These are phyloP conservation scores for Clathrospora elynae DNA, from an alignment of 2,329 filamentous ascomycete species.

Conservation along the genomic window DNA sequence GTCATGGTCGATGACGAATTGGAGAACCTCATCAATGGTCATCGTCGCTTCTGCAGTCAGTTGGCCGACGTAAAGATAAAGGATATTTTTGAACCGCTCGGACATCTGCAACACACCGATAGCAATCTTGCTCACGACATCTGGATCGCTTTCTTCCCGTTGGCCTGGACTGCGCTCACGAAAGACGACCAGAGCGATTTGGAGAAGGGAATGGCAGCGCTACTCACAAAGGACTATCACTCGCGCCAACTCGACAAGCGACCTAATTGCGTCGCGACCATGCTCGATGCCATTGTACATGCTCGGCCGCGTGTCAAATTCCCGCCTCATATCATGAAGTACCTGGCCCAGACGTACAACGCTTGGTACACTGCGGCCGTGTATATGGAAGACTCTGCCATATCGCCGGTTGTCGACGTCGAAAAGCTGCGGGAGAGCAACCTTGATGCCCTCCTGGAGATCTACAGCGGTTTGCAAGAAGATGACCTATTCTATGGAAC, in stretches of 20 bases:
- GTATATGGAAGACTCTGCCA: conserved; percentile 86
- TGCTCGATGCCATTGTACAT: conserved; percentile 85
- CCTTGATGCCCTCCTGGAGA: conserved; percentile 89
- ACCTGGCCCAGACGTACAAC: conserved; percentile 89
- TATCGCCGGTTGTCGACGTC: conserved; percentile 83
- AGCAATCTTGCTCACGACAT: conserved; percentile 80
- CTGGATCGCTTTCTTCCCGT: conserved; percentile 88
- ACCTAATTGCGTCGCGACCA: conserved; percentile 91
- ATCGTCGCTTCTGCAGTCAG: conserved; percentile 83
- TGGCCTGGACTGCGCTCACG: conserved; percentile 88
- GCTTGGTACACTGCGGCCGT: conserved; percentile 95
- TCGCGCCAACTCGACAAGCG: conserved; percentile 91
- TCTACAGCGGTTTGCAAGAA: conserved; percentile 89
- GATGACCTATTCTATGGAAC: conserved; percentile 98
- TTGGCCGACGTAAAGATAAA: conserved; percentile 84
- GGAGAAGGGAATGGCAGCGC: conserved; percentile 84
- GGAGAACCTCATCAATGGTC: conserved; percentile 75
- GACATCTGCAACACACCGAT: conserved; percentile 90
- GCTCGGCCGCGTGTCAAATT: conserved; percentile 88
- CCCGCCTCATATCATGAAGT: conserved; percentile 95
- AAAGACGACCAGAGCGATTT: conserved; percentile 89
- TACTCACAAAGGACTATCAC: conserved; percentile 95
- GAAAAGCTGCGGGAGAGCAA: conserved; percentile 88
- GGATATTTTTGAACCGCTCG: conserved; percentile 87
- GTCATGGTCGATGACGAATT: conserved; percentile 81